Evolutionary conservation across 2,329 filamentous ascomycete genomes (phyloP).

Genomic region (Hypoxylon sp.): DNA sequence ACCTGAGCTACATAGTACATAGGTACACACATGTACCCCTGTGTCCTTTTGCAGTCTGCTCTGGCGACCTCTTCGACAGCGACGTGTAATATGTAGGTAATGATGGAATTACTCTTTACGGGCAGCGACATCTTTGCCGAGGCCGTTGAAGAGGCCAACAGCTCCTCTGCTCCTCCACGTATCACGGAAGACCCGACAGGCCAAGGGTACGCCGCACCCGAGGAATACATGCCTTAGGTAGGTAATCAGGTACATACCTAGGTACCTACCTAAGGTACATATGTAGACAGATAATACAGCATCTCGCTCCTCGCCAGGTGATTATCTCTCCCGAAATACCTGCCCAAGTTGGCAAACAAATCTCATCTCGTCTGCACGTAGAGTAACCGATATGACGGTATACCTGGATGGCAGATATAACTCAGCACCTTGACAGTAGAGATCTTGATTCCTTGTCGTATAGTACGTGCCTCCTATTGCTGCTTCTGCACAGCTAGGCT

Average conservation of each 20-base stretch:
- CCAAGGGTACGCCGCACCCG: no score
- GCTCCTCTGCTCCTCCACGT: conserved; percentile 12
- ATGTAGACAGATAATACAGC: no score
- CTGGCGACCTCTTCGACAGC: conserved; percentile 32
- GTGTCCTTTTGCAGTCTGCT: no score
- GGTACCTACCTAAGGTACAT: no score
- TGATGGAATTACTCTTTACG: conserved; percentile 17
- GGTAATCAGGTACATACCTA: no score
- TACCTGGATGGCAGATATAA: background rate
- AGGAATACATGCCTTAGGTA: no score
- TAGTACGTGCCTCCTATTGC: conserved; percentile 13
- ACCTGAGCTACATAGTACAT: no score
- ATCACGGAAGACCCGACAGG: no score
- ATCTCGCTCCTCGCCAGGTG: no score
- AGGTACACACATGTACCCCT: no score
- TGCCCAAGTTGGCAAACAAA: no score
- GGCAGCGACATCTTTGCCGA: conserved; percentile 24
- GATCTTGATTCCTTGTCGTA: conserved; percentile 20
- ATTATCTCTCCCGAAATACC: background rate
- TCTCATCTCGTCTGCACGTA: conserved; percentile 6
- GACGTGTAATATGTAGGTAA: conserved; percentile 11
- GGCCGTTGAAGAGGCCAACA: conserved; percentile 11
- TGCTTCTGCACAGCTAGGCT: conserved; percentile 26
- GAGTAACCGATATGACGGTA: conserved; percentile 11
- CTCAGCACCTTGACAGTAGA: conserved; percentile 6